These are phyloP conservation scores for Neohortaea acidophila DNA, from an alignment of 495 filamentous ascomycete species.

Conservation along the genomic window DNA sequence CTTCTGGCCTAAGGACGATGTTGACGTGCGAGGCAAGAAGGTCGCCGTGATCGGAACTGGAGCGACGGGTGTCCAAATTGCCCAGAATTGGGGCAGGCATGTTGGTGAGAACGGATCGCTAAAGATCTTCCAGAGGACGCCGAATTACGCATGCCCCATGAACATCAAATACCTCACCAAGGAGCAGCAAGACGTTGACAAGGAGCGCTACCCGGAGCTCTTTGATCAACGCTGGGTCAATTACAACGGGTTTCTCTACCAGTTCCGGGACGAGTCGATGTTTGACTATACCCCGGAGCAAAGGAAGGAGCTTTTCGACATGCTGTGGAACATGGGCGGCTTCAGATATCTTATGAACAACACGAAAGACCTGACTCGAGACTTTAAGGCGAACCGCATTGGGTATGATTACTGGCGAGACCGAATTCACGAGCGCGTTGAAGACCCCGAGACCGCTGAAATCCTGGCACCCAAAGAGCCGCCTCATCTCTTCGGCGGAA, in stretches of 20 bases:
- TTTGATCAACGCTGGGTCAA: conserved; percentile 24
- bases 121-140: conserved; percentile 40
- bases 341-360: conserved; percentile 30
- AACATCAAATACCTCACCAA: conserved; percentile 24
- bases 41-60: conserved; percentile 43
- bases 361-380: conserved; percentile 35
- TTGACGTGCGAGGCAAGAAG: conserved; percentile 36
- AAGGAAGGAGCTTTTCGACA: conserved; percentile 31
- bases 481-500: conserved; percentile 40
- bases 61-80: conserved; percentile 40
- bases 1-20: conserved; percentile 36
- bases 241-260: conserved; percentile 32
- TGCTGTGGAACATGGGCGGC: conserved; percentile 33
- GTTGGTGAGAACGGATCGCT: conserved; percentile 24
- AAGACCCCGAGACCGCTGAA: conserved; percentile 33
- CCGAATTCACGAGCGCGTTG: conserved; percentile 34
- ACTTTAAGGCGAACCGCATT: conserved; percentile 31
- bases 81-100: conserved; percentile 23
- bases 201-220: conserved; percentile 4
- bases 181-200: conserved; percentile 30
- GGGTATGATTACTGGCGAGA: conserved; percentile 43
- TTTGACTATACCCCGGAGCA: conserved; percentile 34
- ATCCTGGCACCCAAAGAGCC: conserved; percentile 37
- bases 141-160: conserved; percentile 40
- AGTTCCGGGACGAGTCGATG: conserved; percentile 25